Conservation (phyloP, 345 rosid genomes). For the Moringa oleifera region DNA sequence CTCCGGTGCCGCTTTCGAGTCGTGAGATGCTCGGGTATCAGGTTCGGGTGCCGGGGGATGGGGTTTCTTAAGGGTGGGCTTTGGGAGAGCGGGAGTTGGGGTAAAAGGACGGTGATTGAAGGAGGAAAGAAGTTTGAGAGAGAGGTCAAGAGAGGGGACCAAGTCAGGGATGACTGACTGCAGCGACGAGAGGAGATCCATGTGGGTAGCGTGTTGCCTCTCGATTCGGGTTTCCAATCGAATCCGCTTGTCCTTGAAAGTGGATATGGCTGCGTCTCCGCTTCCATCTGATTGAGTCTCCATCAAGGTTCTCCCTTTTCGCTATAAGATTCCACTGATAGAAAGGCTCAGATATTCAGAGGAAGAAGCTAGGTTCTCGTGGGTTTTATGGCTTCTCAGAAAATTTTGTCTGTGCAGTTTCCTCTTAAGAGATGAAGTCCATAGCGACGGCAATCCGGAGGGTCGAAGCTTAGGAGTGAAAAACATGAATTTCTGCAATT, state of each 20-base stretch:
- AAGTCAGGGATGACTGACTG: constrained; percentile 57
- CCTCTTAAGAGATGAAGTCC: too few species aligned
- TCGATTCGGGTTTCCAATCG: constrained; percentile 70
- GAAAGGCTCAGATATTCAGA: too few species aligned
- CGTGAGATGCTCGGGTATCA: constrained; percentile 15
- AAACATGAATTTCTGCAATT: too few species aligned
- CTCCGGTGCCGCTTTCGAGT: constrained; percentile 11
- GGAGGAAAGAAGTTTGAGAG: constrained; percentile 63
- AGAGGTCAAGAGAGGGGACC: constrained; percentile 71
- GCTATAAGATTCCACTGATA: too few species aligned
- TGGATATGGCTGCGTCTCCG: constrained; percentile 28
- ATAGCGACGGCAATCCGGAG: too few species aligned
- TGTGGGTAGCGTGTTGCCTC: constrained; percentile 51
- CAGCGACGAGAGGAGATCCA: constrained; percentile 64
- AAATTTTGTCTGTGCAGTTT: too few species aligned
- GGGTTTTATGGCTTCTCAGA: too few species aligned
- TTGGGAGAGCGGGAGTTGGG: constrained; percentile 67
- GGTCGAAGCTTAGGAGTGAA: too few species aligned
- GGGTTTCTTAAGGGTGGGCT: constrained; percentile 30
- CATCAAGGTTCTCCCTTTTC: too few species aligned
- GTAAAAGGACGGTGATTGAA: constrained; percentile 60
- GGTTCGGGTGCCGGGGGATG: constrained; percentile 13
- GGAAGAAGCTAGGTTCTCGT: too few species aligned
- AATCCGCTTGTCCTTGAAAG: constrained; percentile 53
- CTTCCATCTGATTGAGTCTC: constrained; percentile 39